Percentiles rank a stretch among this genome's conserved stretches.
Evolutionary conservation across 164 flowering plant species (phyloP).

Genomic region (Liquidambar formosana): DNA sequence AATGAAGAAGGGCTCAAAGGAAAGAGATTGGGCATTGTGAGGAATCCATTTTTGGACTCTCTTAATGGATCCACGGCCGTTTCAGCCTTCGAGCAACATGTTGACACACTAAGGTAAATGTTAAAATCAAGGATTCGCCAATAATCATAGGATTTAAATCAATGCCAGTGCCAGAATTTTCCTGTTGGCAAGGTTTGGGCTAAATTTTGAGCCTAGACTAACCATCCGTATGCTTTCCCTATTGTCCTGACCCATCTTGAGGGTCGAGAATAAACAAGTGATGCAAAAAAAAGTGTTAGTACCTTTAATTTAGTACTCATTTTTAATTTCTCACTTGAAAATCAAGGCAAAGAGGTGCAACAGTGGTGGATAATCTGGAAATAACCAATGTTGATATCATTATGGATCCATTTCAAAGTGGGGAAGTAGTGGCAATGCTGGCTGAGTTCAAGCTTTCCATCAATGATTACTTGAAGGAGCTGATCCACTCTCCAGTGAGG

Average conservation of each 20-base stretch:
- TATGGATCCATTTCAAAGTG: slow-evolving; percentile 8
- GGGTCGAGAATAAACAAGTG: too few relatives aligned
- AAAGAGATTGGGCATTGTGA: slow-evolving; percentile 37
- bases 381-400: slow-evolving; percentile 27
- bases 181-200: too few relatives aligned
- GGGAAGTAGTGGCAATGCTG: slow-evolving; percentile 18
- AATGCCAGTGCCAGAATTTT: background rate
- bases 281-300: too few relatives aligned
- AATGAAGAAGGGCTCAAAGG: slow-evolving; percentile 28
- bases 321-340: too few relatives aligned
- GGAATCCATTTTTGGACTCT: slow-evolving; percentile 31
- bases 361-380: slow-evolving; percentile 36
- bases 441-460: slow-evolving; percentile 36
- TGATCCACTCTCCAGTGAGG: slow-evolving; percentile 27
- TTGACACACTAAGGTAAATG: slow-evolving; percentile 33
- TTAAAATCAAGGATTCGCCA: background rate
- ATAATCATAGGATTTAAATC: background rate
- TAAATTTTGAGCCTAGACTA: too few relatives aligned
- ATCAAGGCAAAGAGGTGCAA: slow-evolving; percentile 39
- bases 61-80: slow-evolving; percentile 13
- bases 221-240: too few relatives aligned
- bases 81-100: slow-evolving; percentile 36
- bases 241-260: too few relatives aligned
- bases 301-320: too few relatives aligned
- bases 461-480: slow-evolving; percentile 30